Percentiles rank a stretch among this genome's conserved stretches.
Evolutionary conservation across 495 filamentous ascomycete species (phyloP).

Genomic region (Aspergillus ostianus): DNA sequence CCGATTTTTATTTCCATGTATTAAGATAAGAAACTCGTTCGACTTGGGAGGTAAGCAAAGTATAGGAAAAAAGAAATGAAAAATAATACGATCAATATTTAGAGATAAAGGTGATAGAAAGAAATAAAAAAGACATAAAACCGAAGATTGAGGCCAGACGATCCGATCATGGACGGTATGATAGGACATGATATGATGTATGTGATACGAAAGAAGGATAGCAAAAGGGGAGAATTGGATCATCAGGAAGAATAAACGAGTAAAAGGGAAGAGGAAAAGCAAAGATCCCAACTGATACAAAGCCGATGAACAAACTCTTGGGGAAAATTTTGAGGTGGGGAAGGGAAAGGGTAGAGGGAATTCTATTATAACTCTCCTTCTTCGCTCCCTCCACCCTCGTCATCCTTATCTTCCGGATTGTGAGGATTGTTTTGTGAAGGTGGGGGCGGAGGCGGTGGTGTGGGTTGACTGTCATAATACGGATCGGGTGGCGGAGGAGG

Average conservation of each 20-base stretch:
- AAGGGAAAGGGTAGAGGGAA: background rate
- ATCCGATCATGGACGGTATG: background rate
- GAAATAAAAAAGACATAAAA: too few relatives aligned
- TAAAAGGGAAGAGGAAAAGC: background rate
- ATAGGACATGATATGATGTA: background rate
- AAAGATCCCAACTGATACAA: background rate
- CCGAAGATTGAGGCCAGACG: background rate
- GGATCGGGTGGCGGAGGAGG: constrained; percentile 1
- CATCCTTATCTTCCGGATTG: constrained; percentile 16
- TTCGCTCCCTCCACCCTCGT: constrained; percentile 42
- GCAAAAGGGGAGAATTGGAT: background rate
- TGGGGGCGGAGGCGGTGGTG: constrained; percentile 10
- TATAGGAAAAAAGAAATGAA: background rate
- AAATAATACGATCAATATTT: background rate
- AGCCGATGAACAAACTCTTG: constrained; percentile 1
- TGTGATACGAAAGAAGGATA: background rate
- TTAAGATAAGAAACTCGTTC: background rate
- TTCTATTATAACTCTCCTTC: constrained; percentile 41
- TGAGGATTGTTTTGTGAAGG: constrained; percentile 12
- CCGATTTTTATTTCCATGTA: background rate
- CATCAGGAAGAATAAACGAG: constrained; percentile 2
- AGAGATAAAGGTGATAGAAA: too few relatives aligned
- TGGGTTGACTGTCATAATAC: background rate
- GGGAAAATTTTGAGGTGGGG: too few relatives aligned
- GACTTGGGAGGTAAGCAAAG: background rate